phyloP scores from a whole-genome alignment of 2,329 filamentous ascomycete species.

The Knufia petricola region DNA sequence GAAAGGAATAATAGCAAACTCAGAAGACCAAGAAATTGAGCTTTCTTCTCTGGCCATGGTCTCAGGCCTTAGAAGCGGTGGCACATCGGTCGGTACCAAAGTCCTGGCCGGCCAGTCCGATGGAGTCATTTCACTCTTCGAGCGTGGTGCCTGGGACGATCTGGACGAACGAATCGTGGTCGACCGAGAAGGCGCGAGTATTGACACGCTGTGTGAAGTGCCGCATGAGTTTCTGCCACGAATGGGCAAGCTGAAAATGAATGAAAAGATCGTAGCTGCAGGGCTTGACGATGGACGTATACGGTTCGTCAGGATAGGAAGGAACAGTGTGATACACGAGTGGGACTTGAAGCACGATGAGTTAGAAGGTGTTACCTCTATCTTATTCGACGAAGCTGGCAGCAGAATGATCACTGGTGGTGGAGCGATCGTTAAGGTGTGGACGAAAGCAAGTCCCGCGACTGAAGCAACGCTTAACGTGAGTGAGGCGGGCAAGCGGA shows the following conservation, averaged over 20 bases:
- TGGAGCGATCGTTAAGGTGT: slow-evolving; percentile 77
- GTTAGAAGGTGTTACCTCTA: slow-evolving; percentile 68
- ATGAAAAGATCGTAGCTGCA: slow-evolving; percentile 48
- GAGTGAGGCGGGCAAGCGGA: slow-evolving; percentile 31
- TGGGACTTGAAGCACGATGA: slow-evolving; percentile 63
- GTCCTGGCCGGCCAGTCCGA: slow-evolving; percentile 67
- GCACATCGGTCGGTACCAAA: slow-evolving; percentile 61
- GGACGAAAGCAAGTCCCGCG: slow-evolving; percentile 53
- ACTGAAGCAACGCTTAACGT: not conserved
- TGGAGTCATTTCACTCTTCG: slow-evolving; percentile 85
- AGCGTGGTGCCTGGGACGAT: slow-evolving; percentile 89
- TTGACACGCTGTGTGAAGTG: slow-evolving; percentile 67
- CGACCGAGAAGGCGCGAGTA: slow-evolving; percentile 62
- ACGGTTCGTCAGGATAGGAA: slow-evolving; percentile 64
- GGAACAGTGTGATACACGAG: slow-evolving; percentile 60
- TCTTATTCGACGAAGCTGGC: slow-evolving; percentile 60
- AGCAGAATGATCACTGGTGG: slow-evolving; percentile 85
- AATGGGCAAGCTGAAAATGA: slow-evolving; percentile 51
- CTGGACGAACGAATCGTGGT: slow-evolving; percentile 82
- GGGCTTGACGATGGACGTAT: slow-evolving; percentile 74
- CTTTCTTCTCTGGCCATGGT: slow-evolving; percentile 73
- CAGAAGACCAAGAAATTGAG: slow-evolving; percentile 92
- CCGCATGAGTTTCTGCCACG: slow-evolving; percentile 57
- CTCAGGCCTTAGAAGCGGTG: slow-evolving; percentile 59
- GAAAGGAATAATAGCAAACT: slow-evolving; percentile 73